Evolutionary conservation across 108 stramenopile genomes (phyloP).

Genomic region (Epithemia pelagica): DNA sequence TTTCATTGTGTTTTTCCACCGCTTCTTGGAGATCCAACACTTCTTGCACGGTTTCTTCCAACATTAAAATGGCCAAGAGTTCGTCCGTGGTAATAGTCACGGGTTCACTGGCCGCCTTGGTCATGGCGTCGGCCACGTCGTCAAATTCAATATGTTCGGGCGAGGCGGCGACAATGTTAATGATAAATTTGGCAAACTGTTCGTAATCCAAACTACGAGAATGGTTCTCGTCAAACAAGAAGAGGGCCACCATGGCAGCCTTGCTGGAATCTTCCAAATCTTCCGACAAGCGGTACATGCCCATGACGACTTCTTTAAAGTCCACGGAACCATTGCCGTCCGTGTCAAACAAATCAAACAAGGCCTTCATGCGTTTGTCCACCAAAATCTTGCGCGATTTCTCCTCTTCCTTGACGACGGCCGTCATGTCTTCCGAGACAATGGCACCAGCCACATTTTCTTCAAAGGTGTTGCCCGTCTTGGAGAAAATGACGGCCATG

Average conservation of each 20-base stretch:
- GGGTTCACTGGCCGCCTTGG: neutral
- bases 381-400: constrained; percentile 1
- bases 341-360: constrained; percentile 20
- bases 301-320: constrained; percentile 21
- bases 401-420: constrained; percentile 6
- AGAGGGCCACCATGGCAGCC: constrained; percentile 5
- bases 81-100: constrained; percentile 1
- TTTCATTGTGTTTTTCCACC: neutral
- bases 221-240: constrained; percentile 19
- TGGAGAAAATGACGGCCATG: constrained; percentile 12
- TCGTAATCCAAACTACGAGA: constrained; percentile 10
- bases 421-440: neutral
- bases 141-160: constrained; percentile 14
- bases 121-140: constrained; percentile 18
- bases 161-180: constrained; percentile 11
- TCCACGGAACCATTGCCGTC: constrained; percentile 13
- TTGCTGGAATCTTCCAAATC: constrained; percentile 13
- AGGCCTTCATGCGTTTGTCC: constrained; percentile 20
- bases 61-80: neutral
- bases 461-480: constrained; percentile 1
- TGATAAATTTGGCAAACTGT: constrained; percentile 17
- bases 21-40: constrained; percentile 1
- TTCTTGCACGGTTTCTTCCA: neutral
- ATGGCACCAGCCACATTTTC: constrained; percentile 5
- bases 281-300: constrained; percentile 20